Conservation (phyloP, 345 rosid species). For the Dipteronia dyeriana region DNA sequence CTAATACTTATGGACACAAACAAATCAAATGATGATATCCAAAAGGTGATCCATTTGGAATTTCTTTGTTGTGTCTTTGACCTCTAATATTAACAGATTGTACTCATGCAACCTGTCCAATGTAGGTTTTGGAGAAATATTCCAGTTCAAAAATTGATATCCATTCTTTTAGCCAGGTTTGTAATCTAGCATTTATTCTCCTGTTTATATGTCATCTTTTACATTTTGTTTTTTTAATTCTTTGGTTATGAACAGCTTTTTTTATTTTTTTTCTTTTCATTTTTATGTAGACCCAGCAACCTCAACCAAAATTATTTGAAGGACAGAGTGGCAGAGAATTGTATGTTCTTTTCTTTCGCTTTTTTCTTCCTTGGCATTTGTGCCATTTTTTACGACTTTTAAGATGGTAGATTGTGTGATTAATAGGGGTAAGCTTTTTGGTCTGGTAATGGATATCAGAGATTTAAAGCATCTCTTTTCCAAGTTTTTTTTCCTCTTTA, state of each 20-base stretch:
- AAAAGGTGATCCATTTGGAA: slow-evolving; percentile 39
- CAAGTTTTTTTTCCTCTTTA: neutral
- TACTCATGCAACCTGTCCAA: slow-evolving; percentile 22
- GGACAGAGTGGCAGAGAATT: slow-evolving; percentile 23
- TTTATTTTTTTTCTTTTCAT: neutral
- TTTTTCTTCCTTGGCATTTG: neutral
- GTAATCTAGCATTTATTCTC: slow-evolving; percentile 12
- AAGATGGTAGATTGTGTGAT: neutral
- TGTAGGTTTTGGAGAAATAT: slow-evolving; percentile 53
- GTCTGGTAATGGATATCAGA: neutral
- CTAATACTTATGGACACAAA: slow-evolving; percentile 45
- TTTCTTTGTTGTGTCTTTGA: slow-evolving; percentile 17
- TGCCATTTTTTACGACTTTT: neutral
- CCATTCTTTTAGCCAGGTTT: slow-evolving; percentile 44
- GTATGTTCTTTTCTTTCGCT: slow-evolving; percentile 28
- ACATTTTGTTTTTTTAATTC: neutral
- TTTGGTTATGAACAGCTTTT: neutral
- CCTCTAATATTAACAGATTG: slow-evolving; percentile 3
- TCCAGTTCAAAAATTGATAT: slow-evolving; percentile 40
- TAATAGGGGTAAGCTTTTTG: neutral
- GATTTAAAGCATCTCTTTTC: neutral
- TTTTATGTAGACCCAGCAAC: slow-evolving; percentile 25
- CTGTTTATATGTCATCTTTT: slow-evolving; percentile 2
- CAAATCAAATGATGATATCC: slow-evolving; percentile 33
- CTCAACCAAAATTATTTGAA: slow-evolving; percentile 19